phyloP scores from a whole-genome alignment of 1,139 yeast species.

The Suhomyces coccinellae region DNA sequence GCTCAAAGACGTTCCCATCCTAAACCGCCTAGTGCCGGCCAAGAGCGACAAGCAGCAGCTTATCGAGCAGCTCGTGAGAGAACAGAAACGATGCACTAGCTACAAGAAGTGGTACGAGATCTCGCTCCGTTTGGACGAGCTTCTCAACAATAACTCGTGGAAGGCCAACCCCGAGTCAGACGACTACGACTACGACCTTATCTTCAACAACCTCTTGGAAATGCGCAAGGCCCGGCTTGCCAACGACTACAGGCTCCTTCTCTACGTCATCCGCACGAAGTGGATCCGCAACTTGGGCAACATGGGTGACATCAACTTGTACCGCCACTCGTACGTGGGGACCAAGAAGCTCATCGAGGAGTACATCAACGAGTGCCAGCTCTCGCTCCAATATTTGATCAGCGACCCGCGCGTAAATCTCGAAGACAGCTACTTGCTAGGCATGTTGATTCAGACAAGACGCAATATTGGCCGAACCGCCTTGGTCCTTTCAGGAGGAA shows the following conservation, averaged over 20 bases:
- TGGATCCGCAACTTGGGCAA: conserved; percentile 87
- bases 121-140: conserved; percentile 61
- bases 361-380: conserved; percentile 74
- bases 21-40: conserved; percentile 29
- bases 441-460: conserved; percentile 82
- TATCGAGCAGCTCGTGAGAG: conserved; percentile 37
- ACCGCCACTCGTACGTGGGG: conserved; percentile 79
- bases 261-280: conserved; percentile 77
- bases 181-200: conserved; percentile 69
- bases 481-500: conserved; percentile 89
- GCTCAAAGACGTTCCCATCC: conserved; percentile 26
- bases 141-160: conserved; percentile 71
- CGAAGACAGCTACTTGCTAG: conserved; percentile 69
- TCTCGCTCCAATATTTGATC: conserved; percentile 54
- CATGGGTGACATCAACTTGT: conserved; percentile 79
- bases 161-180: conserved; percentile 59
- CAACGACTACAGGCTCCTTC: conserved; percentile 58
- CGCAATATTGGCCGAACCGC: conserved; percentile 94
- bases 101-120: conserved; percentile 72
- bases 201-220: conserved; percentile 54
- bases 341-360: conserved; percentile 83
- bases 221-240: conserved; percentile 58
- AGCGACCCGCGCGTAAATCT: conserved; percentile 44
- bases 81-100: conserved; percentile 60
- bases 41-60: conserved; percentile 29